Evolutionary conservation across 305 asterid genomes (phyloP).

Genomic region (Fraxinus greggii): DNA sequence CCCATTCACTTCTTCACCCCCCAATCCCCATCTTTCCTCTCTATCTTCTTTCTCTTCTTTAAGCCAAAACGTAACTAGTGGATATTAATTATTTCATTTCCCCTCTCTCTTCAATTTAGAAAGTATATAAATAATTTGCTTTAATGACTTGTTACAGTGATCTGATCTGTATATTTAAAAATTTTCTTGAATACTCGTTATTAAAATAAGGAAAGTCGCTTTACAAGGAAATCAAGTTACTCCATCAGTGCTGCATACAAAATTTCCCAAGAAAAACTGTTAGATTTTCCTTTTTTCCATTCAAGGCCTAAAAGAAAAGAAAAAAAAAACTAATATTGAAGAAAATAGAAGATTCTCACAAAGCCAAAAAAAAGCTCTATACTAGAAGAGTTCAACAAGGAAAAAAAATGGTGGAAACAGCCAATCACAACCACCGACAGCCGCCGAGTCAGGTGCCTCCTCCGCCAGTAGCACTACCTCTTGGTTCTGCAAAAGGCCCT

Average conservation of each 20-base stretch:
- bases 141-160: background rate
- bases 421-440: slow-evolving; percentile 40
- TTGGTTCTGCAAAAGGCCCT: slow-evolving; percentile 90
- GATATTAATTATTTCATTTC: background rate
- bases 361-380: background rate
- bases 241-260: background rate
- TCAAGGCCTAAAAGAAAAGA: background rate
- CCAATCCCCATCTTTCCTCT: background rate
- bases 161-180: slow-evolving; percentile 8
- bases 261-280: background rate
- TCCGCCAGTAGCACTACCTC: slow-evolving; percentile 41
- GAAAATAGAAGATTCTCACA: background rate
- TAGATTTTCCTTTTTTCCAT: background rate
- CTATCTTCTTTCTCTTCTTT: slow-evolving; percentile 20
- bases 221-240: background rate
- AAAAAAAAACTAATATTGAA: background rate
- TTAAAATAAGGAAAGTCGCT: background rate
- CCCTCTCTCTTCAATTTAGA: slow-evolving; percentile 21
- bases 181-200: background rate
- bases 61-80: background rate
- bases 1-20: slow-evolving; percentile 13
- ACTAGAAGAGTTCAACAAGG: background rate
- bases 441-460: slow-evolving; percentile 49
- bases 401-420: slow-evolving; percentile 69
- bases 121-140: slow-evolving; percentile 3